Percentiles rank a stretch among this genome's conserved stretches.
Conservation (phyloP, 352 stramenopile genomes). For the Hyaloperonospora brassicae region DNA sequence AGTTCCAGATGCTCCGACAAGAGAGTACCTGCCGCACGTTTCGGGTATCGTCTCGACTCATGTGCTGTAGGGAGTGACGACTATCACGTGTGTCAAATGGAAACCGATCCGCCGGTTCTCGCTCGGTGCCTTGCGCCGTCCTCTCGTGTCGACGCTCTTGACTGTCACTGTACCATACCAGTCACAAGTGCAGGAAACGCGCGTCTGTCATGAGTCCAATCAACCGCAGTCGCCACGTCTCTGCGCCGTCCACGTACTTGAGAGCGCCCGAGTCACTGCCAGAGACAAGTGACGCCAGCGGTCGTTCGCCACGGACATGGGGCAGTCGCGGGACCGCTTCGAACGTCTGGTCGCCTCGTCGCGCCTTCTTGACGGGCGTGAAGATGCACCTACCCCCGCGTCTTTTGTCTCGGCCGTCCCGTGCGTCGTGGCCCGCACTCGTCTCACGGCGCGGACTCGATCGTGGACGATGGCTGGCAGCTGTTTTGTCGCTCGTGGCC, state of each 20-base stretch:
- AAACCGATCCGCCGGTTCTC: conserved; percentile 1
- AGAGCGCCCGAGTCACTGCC: conserved; percentile 29
- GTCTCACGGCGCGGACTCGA: conserved; percentile 5
- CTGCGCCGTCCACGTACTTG: conserved; percentile 22
- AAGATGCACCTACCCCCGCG: conserved; percentile 37
- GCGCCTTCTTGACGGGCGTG: conserved; percentile 45
- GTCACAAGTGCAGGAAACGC: neutral
- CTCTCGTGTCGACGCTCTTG: conserved; percentile 25
- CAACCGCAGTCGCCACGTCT: conserved; percentile 18
- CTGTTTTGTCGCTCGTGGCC: neutral
- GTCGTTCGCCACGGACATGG: conserved; percentile 8
- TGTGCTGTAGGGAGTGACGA: conserved; percentile 4
- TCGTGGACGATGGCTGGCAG: conserved; percentile 8
- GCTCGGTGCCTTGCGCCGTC: neutral
- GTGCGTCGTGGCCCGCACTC: conserved; percentile 2
- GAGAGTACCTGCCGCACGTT: conserved; percentile 9
- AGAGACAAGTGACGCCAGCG: conserved; percentile 25
- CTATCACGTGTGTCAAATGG: neutral
- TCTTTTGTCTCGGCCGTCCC: conserved; percentile 5
- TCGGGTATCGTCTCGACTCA: conserved; percentile 1
- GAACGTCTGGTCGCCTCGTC: conserved; percentile 14
- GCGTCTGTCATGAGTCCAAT: neutral
- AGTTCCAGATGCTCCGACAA: conserved; percentile 1
- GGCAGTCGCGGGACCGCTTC: conserved; percentile 3
- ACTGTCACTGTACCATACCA: conserved; percentile 18